phyloP scores from a whole-genome alignment of 164 flowering plant genomes.

The Nymphaea thermarum region DNA sequence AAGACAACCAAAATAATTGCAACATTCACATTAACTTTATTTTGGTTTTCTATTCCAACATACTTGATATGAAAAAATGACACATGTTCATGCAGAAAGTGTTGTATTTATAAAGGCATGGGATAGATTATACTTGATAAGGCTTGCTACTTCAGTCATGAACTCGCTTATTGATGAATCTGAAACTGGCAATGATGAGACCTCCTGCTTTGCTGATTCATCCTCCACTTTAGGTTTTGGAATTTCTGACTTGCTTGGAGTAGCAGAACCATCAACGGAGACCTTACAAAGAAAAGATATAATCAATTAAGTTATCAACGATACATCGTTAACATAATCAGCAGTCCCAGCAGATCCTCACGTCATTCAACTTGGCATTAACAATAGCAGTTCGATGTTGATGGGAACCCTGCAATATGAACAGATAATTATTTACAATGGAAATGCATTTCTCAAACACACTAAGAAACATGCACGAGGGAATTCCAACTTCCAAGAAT shows the following conservation, averaged over 20 bases:
- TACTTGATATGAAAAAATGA: too few relatives aligned
- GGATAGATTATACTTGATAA: conserved; percentile 39
- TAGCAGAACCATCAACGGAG: conserved; percentile 18
- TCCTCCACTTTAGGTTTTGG: conserved; percentile 13
- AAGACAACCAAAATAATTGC: too few relatives aligned
- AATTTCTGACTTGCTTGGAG: conserved; percentile 9
- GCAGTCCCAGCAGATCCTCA: conserved; percentile 6
- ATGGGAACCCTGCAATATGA: conserved; percentile 19
- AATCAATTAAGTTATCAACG: conserved; percentile 1
- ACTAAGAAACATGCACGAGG: too few relatives aligned
- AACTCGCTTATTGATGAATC: conserved; percentile 36
- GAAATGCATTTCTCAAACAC: too few relatives aligned
- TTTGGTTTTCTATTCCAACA: too few relatives aligned
- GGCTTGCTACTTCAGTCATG: conserved; percentile 53
- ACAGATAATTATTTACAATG: too few relatives aligned
- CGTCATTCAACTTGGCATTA: conserved; percentile 35
- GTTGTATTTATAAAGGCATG: not conserved
- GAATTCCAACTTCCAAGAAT: too few relatives aligned
- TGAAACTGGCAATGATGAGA: conserved; percentile 4
- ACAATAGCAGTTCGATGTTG: conserved; percentile 14
- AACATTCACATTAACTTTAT: too few relatives aligned
- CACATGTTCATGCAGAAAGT: too few relatives aligned
- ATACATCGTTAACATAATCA: not conserved
- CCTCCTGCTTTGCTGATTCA: conserved; percentile 8
- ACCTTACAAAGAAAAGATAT: conserved; percentile 21